Percentiles rank a stretch among this genome's conserved stretches.
These are phyloP conservation scores for Arctium lappa DNA, from an alignment of 129 eudicot species.

Conservation along the genomic window DNA sequence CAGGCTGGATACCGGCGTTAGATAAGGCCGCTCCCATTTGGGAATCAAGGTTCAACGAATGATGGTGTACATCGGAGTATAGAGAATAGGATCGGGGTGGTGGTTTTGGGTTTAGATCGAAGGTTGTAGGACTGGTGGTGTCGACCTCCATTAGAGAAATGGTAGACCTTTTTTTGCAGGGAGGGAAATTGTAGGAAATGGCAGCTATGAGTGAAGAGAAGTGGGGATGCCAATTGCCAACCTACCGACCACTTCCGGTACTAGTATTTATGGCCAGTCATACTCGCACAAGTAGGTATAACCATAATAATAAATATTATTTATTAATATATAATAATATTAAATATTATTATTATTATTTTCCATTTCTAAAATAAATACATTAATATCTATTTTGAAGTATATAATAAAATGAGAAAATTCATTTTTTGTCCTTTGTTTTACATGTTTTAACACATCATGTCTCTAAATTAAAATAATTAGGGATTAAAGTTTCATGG, in stretches of 20 bases:
- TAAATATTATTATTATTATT: too few species aligned
- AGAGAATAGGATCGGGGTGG: background rate
- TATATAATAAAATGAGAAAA: too few species aligned
- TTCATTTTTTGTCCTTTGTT: too few species aligned
- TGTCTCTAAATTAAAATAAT: too few species aligned
- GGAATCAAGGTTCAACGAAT: background rate
- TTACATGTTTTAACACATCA: too few species aligned
- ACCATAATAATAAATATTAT: background rate
- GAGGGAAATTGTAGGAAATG: background rate
- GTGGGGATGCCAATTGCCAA: background rate
- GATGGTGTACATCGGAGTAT: background rate
- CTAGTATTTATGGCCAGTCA: background rate
- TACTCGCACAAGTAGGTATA: background rate
- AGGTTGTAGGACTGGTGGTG: conserved; percentile 19
- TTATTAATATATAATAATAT: too few species aligned
- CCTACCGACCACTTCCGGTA: background rate
- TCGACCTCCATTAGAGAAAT: conserved; percentile 34
- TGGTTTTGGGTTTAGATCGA: conserved; percentile 24
- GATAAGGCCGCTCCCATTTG: conserved; percentile 10
- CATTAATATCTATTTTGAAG: too few species aligned
- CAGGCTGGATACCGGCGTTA: background rate
- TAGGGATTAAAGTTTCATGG: too few species aligned
- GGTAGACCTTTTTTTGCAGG: background rate
- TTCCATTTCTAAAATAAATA: too few species aligned
- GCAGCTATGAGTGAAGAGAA: background rate